Percentiles rank a stretch among this genome's conserved stretches.
These are phyloP conservation scores for Telopea speciosissima DNA, from an alignment of 177 flowering plant species.

Conservation along the genomic window DNA sequence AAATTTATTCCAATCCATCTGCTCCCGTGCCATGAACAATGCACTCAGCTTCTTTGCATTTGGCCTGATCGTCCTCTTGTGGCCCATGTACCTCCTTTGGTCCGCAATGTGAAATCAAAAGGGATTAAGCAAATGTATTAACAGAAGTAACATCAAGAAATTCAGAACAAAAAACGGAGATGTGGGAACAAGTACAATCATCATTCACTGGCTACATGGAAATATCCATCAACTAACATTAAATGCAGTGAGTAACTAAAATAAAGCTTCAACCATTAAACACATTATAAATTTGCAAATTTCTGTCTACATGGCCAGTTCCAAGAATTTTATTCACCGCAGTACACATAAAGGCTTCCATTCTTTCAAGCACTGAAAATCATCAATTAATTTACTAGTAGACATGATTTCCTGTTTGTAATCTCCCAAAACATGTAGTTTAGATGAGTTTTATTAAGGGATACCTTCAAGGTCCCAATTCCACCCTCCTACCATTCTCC, in stretches of 20 bases:
- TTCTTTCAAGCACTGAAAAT: not conserved
- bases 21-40: slow-evolving; percentile 53
- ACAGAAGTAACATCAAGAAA: not conserved
- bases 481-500: not conserved
- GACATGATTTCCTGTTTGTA: not conserved
- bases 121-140: not conserved
- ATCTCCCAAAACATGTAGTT: not conserved
- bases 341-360: not conserved
- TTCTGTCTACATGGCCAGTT: not conserved
- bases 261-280: not conserved
- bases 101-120: slow-evolving; percentile 10
- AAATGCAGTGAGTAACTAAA: not conserved
- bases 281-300: too few relatives aligned
- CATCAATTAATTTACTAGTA: not conserved
- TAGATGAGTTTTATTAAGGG: not conserved
- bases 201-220: not conserved
- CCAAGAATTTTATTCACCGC: not conserved
- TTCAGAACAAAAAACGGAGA: not conserved
- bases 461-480: not conserved
- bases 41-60: slow-evolving; percentile 86
- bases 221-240: not conserved
- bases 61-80: slow-evolving; percentile 91
- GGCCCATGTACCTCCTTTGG: slow-evolving; percentile 92
- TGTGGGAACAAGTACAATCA: not conserved
- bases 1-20: slow-evolving; percentile 74